Conservation (phyloP, 768 basidiomycete genomes). For the Obba rivulosa region DNA sequence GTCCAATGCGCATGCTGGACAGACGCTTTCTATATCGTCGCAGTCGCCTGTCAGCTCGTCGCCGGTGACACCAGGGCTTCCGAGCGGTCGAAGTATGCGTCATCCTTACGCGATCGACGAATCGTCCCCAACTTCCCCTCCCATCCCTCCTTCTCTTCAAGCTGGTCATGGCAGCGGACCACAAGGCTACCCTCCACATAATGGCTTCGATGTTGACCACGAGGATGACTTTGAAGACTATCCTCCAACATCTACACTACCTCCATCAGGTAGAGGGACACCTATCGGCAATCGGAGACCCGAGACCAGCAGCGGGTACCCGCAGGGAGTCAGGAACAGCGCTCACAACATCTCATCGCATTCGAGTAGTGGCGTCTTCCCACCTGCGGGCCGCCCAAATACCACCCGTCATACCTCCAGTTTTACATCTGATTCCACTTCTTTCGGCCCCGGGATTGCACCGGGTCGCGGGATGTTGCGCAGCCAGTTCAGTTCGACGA, state of each 20-base stretch:
- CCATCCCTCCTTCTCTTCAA: too few species aligned
- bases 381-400: slow-evolving; percentile 31
- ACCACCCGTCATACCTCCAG: slow-evolving; percentile 42
- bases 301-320: slow-evolving; percentile 11
- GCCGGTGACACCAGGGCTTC: not conserved
- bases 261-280: slow-evolving; percentile 68
- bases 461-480: slow-evolving; percentile 45
- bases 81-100: slow-evolving; percentile 12
- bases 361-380: slow-evolving; percentile 24
- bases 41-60: slow-evolving; percentile 15
- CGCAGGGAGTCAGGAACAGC: slow-evolving; percentile 11
- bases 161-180: slow-evolving; percentile 36
- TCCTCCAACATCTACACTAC: slow-evolving; percentile 38
- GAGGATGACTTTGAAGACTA: slow-evolving; percentile 81
- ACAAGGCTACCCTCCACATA: slow-evolving; percentile 53
- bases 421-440: slow-evolving; percentile 21
- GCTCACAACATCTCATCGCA: slow-evolving; percentile 5
- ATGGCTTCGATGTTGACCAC: slow-evolving; percentile 68
- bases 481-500: slow-evolving; percentile 68
- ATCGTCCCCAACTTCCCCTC: slow-evolving; percentile 6
- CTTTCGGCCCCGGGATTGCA: slow-evolving; percentile 32
- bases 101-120: slow-evolving; percentile 21
- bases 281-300: slow-evolving; percentile 56
- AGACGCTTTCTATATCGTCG: slow-evolving; percentile 19
- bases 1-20: too few species aligned